Evolutionary conservation across 2,329 filamentous ascomycete genomes (phyloP).

Genomic region (Diaporthe eres): DNA sequence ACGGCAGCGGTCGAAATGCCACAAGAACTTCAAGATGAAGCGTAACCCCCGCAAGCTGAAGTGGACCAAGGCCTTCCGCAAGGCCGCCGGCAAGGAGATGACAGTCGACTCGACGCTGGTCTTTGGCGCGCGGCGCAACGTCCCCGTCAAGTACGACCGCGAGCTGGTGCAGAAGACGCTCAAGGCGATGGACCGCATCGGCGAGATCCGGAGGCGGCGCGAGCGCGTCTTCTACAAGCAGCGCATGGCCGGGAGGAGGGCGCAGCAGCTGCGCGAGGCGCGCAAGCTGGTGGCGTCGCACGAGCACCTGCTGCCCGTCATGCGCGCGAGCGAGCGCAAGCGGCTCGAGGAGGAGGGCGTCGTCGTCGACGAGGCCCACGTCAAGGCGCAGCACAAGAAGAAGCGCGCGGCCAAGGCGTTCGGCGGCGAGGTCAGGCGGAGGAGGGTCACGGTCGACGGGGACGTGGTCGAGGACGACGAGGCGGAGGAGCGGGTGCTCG

Average conservation of each 20-base stretch:
- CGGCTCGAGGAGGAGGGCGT: constrained; percentile 52
- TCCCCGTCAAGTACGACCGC: constrained; percentile 95
- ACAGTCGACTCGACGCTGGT: constrained; percentile 94
- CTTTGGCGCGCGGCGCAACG: constrained; percentile 93
- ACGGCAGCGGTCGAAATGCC: constrained; percentile 69
- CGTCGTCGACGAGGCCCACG: constrained; percentile 50
- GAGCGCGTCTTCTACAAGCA: constrained; percentile 96
- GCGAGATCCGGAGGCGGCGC: constrained; percentile 85
- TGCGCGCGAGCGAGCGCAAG: constrained; percentile 71
- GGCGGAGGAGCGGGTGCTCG: constrained; percentile 39
- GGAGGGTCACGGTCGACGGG: constrained; percentile 55
- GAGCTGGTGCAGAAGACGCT: constrained; percentile 90
- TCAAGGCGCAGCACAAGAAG: constrained; percentile 44
- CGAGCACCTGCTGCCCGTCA: constrained; percentile 88
- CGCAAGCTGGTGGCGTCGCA: constrained; percentile 92
- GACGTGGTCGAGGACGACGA: constrained; percentile 56
- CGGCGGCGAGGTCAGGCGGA: constrained; percentile 57
- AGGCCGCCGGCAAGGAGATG: constrained; percentile 87
- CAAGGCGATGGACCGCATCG: constrained; percentile 90
- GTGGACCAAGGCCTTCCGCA: constrained; percentile 94
- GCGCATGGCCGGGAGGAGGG: constrained; percentile 92
- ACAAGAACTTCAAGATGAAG: constrained; percentile 93
- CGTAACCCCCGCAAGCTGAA: constrained; percentile 93
- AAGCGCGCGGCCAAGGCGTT: constrained; percentile 53
- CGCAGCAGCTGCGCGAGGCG: constrained; percentile 82